A percentile compares a stretch with the other conserved stretches of the same genome.
phyloP scores from a whole-genome alignment of 306 rosid species.

The Luffa aegyptiaca region DNA sequence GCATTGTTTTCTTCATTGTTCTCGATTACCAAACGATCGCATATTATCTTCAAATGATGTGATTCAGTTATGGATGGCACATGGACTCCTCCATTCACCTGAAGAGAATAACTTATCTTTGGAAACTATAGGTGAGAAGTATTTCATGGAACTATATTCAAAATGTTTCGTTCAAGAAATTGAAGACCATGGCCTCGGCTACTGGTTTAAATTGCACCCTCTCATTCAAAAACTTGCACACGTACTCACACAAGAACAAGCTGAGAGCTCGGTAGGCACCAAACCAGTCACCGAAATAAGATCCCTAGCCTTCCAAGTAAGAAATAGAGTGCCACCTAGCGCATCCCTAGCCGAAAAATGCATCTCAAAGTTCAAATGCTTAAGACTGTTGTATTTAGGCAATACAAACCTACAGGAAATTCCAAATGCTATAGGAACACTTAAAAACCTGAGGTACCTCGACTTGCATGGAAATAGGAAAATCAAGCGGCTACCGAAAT shows the following conservation, averaged over 20 bases:
- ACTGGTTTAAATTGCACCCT: background rate
- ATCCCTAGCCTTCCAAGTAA: background rate
- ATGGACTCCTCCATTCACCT: background rate
- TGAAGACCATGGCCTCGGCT: background rate
- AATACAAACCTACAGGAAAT: background rate
- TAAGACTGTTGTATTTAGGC: background rate
- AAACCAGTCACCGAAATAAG: background rate
- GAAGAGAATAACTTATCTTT: background rate
- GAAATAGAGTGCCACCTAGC: background rate
- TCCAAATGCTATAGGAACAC: conserved; percentile 1
- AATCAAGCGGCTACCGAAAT: conserved; percentile 3
- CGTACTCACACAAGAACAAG: background rate
- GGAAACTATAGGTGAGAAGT: background rate
- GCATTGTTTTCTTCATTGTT: background rate
- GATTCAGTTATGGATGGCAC: conserved; percentile 9
- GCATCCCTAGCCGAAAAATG: background rate
- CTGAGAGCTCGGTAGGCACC: background rate
- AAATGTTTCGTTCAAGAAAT: background rate
- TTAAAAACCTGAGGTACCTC: background rate
- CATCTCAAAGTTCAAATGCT: background rate
- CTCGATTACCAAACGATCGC: background rate
- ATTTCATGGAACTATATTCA: background rate
- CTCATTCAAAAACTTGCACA: background rate
- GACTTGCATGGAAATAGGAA: background rate
- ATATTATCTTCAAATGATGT: background rate